A percentile compares a stretch with the other conserved stretches of the same genome.
Evolutionary conservation across 2,329 filamentous ascomycete species (phyloP).

Genomic region (Xylariaceae sp.): DNA sequence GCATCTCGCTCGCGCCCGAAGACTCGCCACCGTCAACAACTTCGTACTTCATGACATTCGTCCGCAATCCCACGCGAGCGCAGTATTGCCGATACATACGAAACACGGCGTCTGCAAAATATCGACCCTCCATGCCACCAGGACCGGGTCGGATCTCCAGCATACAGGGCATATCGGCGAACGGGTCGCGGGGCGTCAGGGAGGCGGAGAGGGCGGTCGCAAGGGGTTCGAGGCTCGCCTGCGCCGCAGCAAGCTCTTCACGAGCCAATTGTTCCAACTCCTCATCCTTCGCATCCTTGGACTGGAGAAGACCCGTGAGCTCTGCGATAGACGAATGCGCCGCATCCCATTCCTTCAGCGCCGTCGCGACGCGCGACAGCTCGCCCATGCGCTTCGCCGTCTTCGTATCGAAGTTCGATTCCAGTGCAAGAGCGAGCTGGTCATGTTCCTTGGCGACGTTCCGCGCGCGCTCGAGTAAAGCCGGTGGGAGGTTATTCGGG

Average conservation of each 20-base stretch:
- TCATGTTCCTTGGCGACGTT: conserved; percentile 54
- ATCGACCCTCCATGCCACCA: conserved; percentile 82
- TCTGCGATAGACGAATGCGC: conserved; percentile 50
- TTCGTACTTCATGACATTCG: conserved; percentile 74
- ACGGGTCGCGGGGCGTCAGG: conserved; percentile 83
- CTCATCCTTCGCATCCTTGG: conserved; percentile 40
- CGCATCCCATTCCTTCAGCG: conserved; percentile 54
- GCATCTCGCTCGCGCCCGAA: conserved; percentile 54
- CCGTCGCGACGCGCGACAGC: conserved; percentile 51
- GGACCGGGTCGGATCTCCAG: conserved; percentile 89
- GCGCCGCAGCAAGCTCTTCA: conserved; percentile 73
- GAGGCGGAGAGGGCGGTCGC: conserved; percentile 65
- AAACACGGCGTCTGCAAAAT: conserved; percentile 82
- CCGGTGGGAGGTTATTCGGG: conserved; percentile 41
- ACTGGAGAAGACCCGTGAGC: conserved; percentile 46
- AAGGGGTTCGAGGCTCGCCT: conserved; percentile 55
- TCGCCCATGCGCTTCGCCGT: conserved; percentile 58
- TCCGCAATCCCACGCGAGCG: conserved; percentile 58
- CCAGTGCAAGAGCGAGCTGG: conserved; percentile 46
- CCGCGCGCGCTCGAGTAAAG: conserved; percentile 56
- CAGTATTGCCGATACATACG: conserved; percentile 87
- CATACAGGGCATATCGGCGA: conserved; percentile 82
- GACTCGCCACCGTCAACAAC: conserved; percentile 57
- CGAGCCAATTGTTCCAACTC: conserved; percentile 73
- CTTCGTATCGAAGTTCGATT: conserved; percentile 50